Evolutionary conservation across 257 asterid species (phyloP).

Genomic region (Solanum dulcamara): DNA sequence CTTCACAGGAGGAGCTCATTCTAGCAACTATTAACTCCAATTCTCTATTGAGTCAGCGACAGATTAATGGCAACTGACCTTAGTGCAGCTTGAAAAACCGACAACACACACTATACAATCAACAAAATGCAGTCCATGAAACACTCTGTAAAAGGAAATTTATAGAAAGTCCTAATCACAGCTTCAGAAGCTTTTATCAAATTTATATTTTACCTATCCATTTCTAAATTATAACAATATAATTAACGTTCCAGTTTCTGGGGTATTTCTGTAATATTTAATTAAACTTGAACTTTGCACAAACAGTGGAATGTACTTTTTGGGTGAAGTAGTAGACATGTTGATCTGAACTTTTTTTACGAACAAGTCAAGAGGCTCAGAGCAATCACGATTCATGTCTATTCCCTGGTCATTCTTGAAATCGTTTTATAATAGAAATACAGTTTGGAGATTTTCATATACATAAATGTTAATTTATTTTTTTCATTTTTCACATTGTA

Average conservation of each 20-base stretch:
- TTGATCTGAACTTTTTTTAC: not conserved
- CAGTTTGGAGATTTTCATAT: not conserved
- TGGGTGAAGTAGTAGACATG: not conserved
- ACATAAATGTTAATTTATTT: not conserved
- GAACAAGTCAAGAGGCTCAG: not conserved
- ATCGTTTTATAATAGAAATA: not conserved
- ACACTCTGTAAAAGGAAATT: not conserved
- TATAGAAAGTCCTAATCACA: not conserved
- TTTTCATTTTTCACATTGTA: not conserved
- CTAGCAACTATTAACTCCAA: not conserved
- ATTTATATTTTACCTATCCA: not conserved
- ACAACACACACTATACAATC: not conserved
- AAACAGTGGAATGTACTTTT: not conserved
- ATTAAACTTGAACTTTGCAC: not conserved
- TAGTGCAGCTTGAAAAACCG: not conserved
- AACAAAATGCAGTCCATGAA: not conserved
- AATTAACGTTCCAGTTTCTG: not conserved
- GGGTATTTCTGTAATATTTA: not conserved
- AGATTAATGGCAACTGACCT: not conserved
- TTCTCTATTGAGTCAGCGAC: not conserved
- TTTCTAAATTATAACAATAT: not conserved
- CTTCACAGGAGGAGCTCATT: not conserved
- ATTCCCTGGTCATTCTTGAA: not conserved
- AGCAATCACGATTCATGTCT: not conserved
- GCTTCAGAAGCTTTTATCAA: not conserved